Base-by-base conservation (phyloP, 306 rosid species). In the Sicyos baderoa region DNA sequence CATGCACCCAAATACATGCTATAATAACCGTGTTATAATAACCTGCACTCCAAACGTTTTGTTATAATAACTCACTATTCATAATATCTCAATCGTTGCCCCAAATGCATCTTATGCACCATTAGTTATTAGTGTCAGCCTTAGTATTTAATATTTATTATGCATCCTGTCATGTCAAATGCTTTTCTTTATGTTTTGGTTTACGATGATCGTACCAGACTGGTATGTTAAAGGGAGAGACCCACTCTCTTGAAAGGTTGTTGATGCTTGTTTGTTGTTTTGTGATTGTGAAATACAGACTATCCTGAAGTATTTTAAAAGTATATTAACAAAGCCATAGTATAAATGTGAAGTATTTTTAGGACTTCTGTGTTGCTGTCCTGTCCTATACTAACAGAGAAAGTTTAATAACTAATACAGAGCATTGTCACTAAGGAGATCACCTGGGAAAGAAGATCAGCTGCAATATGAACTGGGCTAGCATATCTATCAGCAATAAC, bases 401-500 rank as follows among this genome's bases (percentile, higher is more conserved):
- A 40, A 32, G 21, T n/a, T 71, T 71, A 32, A 69, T 63, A 50
- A 60, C 29, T 14, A 71, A 74, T 51, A 61, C 45, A 40, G 45
- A 2, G 9, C 45, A 40, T 7, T 40, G 45, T 40, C 45, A 40
- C 45, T 40, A 40, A 35, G 45, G 45, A 40, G 45, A 40, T 40
- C 45, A 91, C 98, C 98, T 92, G 98, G 68, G 98, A 92, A 76
- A 93, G 97, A 77, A 93, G 83, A 86, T 93, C 99, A 37, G 96
- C 96, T 53, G 99, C 99, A 70, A 93, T 76, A 69, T 93, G 96
- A 73, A 84, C 91, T 57, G 99, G 91, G 74, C 84, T 78, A 60
- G 99, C 94, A 71, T 85, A 72, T 77, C 80, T 78, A 83, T 93
- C 99, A 45, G 99, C 97, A 76, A 93, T 93, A 82, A 93, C 99